phyloP scores from a whole-genome alignment of 2,329 filamentous ascomycete genomes.

The Tolypocladium endophyticum region DNA sequence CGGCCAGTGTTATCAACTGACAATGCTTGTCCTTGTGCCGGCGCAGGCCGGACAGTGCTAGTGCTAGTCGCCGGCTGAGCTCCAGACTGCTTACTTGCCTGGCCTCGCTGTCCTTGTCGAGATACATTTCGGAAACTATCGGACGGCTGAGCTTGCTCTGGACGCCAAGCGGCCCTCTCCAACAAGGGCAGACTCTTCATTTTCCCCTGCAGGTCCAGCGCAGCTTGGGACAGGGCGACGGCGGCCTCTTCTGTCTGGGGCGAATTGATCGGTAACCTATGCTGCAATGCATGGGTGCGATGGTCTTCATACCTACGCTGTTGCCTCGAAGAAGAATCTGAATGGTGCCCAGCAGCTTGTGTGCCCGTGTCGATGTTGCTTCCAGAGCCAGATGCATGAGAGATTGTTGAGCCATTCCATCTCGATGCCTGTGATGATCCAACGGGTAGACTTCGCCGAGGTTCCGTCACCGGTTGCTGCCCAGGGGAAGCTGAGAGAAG shows the following conservation, averaged over 20 bases:
- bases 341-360: neutral
- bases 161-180: slow-evolving; percentile 17
- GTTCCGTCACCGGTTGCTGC: neutral
- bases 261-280: neutral
- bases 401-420: neutral
- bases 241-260: slow-evolving; percentile 1
- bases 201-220: slow-evolving; percentile 16
- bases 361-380: neutral
- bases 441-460: neutral
- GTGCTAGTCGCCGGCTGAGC: neutral
- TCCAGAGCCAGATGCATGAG: neutral
- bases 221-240: slow-evolving; percentile 4
- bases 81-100: neutral
- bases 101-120: slow-evolving; percentile 17
- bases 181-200: slow-evolving; percentile 10
- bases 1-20: neutral
- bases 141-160: slow-evolving; percentile 19
- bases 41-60: slow-evolving; percentile 3
- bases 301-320: neutral
- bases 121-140: slow-evolving; percentile 18
- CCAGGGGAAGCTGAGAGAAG: neutral
- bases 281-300: neutral
- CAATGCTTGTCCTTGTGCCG: slow-evolving; percentile 1
- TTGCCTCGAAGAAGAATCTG: neutral
- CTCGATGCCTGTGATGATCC: neutral